Percentiles rank a stretch among this genome's conserved stretches.
These are phyloP conservation scores for Cucurbita pepo DNA, from an alignment of 306 rosid genomes.

Conservation along the genomic window DNA sequence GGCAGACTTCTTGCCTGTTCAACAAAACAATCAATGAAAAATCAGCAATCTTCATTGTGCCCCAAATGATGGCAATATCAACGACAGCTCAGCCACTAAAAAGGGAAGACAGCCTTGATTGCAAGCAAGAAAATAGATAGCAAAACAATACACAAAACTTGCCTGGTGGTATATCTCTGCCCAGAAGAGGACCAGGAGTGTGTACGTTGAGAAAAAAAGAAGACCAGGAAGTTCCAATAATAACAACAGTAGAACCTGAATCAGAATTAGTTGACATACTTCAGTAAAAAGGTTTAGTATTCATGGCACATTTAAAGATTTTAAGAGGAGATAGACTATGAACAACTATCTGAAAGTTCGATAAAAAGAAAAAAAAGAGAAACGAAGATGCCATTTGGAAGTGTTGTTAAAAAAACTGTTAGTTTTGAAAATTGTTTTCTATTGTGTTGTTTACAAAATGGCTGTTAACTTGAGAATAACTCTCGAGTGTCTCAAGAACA, in stretches of 20 bases:
- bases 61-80: background rate
- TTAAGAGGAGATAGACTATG: background rate
- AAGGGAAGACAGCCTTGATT: background rate
- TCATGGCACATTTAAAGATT: background rate
- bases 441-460: background rate
- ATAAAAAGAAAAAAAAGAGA: no score
- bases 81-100: background rate
- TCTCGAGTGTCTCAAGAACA: background rate
- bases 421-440: background rate
- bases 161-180: slow-evolving; percentile 98
- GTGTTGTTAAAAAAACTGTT: background rate
- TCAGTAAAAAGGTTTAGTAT: slow-evolving; percentile 12
- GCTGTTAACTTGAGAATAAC: background rate
- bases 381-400: background rate
- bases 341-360: background rate
- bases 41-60: background rate
- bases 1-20: slow-evolving; percentile 88
- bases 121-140: background rate
- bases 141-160: slow-evolving; percentile 10
- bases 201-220: slow-evolving; percentile 79
- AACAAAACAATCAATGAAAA: background rate
- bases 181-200: slow-evolving; percentile 91
- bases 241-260: slow-evolving; percentile 51
- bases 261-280: slow-evolving; percentile 13
- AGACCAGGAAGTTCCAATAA: slow-evolving; percentile 79